Evolutionary conservation across 352 stramenopile genomes (phyloP).

Genomic region (Pythium insidiosum): DNA sequence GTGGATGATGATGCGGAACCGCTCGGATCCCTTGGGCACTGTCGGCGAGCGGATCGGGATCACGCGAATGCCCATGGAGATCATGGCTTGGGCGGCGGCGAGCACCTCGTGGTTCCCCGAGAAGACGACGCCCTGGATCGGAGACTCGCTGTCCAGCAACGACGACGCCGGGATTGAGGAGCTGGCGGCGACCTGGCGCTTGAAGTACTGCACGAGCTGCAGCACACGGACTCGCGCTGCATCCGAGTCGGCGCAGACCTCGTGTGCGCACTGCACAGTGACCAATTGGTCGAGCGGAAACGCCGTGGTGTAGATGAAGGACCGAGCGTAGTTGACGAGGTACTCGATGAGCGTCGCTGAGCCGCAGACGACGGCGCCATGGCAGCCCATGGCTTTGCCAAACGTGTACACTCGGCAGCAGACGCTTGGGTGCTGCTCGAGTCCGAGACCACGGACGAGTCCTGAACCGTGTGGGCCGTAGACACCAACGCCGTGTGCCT

Average conservation of each 20-base stretch:
- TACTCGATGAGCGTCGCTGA: constrained; percentile 89
- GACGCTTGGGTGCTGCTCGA: constrained; percentile 82
- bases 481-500: constrained; percentile 93
- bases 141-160: constrained; percentile 62
- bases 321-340: constrained; percentile 95
- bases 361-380: constrained; percentile 92
- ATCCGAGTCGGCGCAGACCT: constrained; percentile 59
- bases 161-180: constrained; percentile 30
- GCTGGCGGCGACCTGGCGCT: constrained; percentile 26
- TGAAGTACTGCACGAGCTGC: constrained; percentile 80
- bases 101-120: constrained; percentile 87
- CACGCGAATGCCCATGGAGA: constrained; percentile 76
- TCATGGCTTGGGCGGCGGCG: constrained; percentile 60
- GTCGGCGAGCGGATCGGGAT: constrained; percentile 95
- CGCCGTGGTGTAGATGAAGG: constrained; percentile 97
- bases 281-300: constrained; percentile 90
- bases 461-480: constrained; percentile 78
- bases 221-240: constrained; percentile 30
- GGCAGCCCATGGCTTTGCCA: constrained; percentile 94
- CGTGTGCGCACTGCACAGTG: constrained; percentile 85
- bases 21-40: constrained; percentile 90
- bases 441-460: constrained; percentile 46
- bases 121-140: constrained; percentile 94
- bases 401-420: constrained; percentile 93
- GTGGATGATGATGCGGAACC: constrained; percentile 95